Base-by-base conservation (phyloP, 805 yeast genomes). In the Blastobotrys muscicola region DNA sequence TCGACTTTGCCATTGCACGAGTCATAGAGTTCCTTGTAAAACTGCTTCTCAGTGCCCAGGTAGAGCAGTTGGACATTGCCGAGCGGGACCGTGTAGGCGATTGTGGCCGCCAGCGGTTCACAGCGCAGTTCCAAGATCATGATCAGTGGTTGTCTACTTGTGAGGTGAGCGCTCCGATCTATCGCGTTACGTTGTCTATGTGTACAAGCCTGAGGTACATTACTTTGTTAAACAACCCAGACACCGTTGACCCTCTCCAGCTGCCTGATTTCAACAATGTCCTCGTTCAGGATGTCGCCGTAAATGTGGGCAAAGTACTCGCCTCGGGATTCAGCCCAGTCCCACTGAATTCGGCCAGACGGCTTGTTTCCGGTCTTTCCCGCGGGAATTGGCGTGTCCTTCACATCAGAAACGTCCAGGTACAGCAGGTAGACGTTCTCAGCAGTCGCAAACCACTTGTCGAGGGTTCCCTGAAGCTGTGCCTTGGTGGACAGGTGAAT, bases 261-360 rank as follows among this genome's bases (percentile, higher is more conserved):
- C 2, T 35, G 35, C 41, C 43, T 42, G 33, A 46, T 36, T 26
- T 43, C 41, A 11, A 44, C 43, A 20, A 55, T 45, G 38, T 55
- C 58, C 13, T 45, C 50, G 34, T 54, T 55, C 20, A 45, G 37
- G 29, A 55, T 45, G 37, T 51, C 53, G 6, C 59, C 58, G 38
- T 54, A 55, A 12, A 55, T 43, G 42, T 55, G 59, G 5, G 57
- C 52, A 43, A 55, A 55, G 41, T 50, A 45, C 15, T 41, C 39
- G 36, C 47, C 38, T 29, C 56, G 44, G 14, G 50, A 42, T 10
- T 45, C 51, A 10, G 50, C 57, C 49, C 47, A 50, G 26, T 55
- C 59, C 59, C 59, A 55, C 23, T 47, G 45, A 12, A 55, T 41
- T 32, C 33, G 32, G 30, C 51, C 42, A 7, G 50, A 42, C 20